Percentiles rank a stretch among this genome's conserved stretches.
Conservation (phyloP, 139 green algal genomes). For the Spirogloea muscicola region DNA sequence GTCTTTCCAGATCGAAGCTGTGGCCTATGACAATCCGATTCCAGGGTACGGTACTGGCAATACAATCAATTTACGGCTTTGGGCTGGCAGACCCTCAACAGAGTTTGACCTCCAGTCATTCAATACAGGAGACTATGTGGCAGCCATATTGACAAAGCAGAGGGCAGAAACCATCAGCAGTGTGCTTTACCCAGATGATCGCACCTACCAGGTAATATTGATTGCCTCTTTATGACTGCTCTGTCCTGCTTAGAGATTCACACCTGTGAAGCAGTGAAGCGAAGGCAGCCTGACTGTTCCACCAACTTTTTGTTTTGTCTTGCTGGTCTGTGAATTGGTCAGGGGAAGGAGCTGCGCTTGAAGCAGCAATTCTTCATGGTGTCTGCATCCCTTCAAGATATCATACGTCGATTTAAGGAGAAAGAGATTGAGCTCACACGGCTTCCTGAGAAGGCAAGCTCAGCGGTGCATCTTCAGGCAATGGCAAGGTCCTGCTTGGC, state of each 20-base stretch:
- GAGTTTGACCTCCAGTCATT: conserved; percentile 91
- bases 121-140: conserved; percentile 75
- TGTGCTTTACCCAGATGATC: conserved; percentile 97
- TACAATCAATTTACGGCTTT: conserved; percentile 90
- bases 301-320: no score
- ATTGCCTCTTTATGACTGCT: no score
- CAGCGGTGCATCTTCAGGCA: no score
- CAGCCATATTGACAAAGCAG: conserved; percentile 71
- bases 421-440: conserved; percentile 47
- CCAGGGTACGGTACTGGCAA: conserved; percentile 84
- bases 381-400: conserved; percentile 79
- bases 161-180: conserved; percentile 82
- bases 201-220: conserved; percentile 63
- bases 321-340: no score
- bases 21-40: conserved; percentile 87
- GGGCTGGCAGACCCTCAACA: conserved; percentile 70
- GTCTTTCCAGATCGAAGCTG: conserved; percentile 24
- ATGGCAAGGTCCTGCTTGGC: no score
- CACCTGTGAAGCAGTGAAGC: no score
- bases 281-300: no score
- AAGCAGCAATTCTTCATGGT: conserved; percentile 99
- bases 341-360: conserved; percentile 95
- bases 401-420: conserved; percentile 44
- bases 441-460: conserved; percentile 83
- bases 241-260: no score